A percentile compares a stretch with the other conserved stretches of the same genome.
Evolutionary conservation across 2,329 filamentous ascomycete species (phyloP).

Genomic region (Phialocephala subalpina): DNA sequence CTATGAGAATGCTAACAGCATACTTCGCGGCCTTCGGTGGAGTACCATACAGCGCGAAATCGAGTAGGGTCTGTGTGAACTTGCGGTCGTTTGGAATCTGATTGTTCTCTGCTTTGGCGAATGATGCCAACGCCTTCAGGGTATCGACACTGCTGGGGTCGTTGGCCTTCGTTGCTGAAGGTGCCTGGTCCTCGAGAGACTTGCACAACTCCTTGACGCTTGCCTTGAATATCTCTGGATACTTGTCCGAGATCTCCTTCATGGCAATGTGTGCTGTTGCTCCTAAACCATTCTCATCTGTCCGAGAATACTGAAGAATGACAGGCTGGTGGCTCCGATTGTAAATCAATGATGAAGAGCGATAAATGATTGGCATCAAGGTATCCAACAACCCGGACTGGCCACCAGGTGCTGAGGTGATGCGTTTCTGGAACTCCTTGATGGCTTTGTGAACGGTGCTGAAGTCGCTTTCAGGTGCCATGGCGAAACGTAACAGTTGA

Average conservation of each 20-base stretch:
- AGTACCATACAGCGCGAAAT: conserved; percentile 82
- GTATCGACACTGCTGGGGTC: conserved; percentile 84
- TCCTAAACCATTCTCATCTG: conserved; percentile 80
- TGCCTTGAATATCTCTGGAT: conserved; percentile 90
- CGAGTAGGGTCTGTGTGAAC: conserved; percentile 81
- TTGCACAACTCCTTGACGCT: conserved; percentile 93
- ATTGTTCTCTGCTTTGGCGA: conserved; percentile 80
- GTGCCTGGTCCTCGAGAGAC: conserved; percentile 82
- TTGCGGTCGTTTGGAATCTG: conserved; percentile 85
- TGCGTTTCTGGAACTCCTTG: conserved; percentile 85
- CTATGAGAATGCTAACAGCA: conserved; percentile 84
- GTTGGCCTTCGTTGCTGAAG: conserved; percentile 71
- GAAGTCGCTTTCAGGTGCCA: conserved; percentile 88
- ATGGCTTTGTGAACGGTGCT: conserved; percentile 89
- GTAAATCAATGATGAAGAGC: conserved; percentile 84
- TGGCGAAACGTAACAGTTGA: conserved; percentile 86
- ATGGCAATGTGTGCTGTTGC: conserved; percentile 86
- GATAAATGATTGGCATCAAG: conserved; percentile 82
- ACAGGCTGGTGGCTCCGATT: conserved; percentile 93
- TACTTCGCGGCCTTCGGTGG: conserved; percentile 90
- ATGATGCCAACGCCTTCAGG: conserved; percentile 91
- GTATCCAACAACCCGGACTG: conserved; percentile 76
- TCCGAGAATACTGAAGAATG: conserved; percentile 88
- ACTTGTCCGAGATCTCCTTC: conserved; percentile 88
- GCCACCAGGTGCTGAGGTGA: conserved; percentile 71